Percentiles rank a stretch among this genome's conserved stretches.
Evolutionary conservation across 345 rosid genomes (phyloP).

Genomic region (Pistacia integerrima): DNA sequence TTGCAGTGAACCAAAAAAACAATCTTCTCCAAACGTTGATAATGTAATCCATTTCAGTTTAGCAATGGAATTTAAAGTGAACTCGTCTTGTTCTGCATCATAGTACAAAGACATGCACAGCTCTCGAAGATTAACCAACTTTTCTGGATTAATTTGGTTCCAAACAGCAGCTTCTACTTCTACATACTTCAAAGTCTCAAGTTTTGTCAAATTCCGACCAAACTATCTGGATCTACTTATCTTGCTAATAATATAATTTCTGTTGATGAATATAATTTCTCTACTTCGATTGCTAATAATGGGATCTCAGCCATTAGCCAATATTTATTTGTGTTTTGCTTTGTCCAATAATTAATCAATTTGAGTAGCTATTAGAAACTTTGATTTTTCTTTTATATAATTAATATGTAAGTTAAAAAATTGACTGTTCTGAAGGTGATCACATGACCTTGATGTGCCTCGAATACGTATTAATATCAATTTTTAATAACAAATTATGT

Average conservation of each 20-base stretch:
- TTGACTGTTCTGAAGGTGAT: too few relatives aligned
- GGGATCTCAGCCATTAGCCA: too few relatives aligned
- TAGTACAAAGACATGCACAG: not conserved
- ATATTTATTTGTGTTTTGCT: too few relatives aligned
- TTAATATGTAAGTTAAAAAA: too few relatives aligned
- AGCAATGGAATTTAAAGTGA: not conserved
- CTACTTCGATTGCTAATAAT: constrained; percentile 19
- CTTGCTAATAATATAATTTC: too few relatives aligned
- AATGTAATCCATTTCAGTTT: not conserved
- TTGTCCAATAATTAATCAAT: too few relatives aligned
- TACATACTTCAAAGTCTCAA: not conserved
- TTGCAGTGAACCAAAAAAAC: not conserved
- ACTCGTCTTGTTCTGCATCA: too few relatives aligned
- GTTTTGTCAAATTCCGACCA: not conserved
- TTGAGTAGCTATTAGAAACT: too few relatives aligned
- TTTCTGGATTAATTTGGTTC: not conserved
- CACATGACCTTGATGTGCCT: too few relatives aligned
- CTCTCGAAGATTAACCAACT: not conserved
- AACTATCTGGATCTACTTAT: not conserved
- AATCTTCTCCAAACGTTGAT: not conserved
- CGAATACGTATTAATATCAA: too few relatives aligned
- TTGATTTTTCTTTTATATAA: too few relatives aligned
- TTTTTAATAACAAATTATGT: too few relatives aligned
- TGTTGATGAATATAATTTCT: not conserved
- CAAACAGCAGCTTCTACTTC: not conserved